Base-by-base conservation (phyloP, 2,329 filamentous ascomycete species). In the Fusarium equiseti region DNA sequence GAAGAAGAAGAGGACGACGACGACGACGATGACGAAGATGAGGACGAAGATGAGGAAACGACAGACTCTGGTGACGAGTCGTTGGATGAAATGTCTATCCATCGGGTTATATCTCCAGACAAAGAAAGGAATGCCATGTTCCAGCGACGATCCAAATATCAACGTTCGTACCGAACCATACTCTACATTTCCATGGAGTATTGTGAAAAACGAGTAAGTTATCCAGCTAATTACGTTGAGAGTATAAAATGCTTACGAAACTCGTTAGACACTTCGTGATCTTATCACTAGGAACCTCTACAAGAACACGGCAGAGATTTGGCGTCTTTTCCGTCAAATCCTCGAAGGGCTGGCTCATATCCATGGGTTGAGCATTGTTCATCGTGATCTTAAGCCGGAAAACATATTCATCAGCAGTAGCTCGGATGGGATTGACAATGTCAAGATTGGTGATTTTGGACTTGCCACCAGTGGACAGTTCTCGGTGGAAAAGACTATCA, bases 171-270 rank as follows among this genome's bases (percentile, higher is more conserved):
- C 65, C 88, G 88, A 55, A 95, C 92, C 1, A 91, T 95, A 9
- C 86, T 99, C 44, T 99, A 98, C 78, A 98, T 99, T 59, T 96
- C 97, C 66, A 99, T 99, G 96, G 96, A 99, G 78, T 97, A 98
- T 73, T 99, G 96, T 77, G 95, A 98, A 78, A 96, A 95, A 77
- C 89, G 92, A 72, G 90, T 91, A 82, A 79, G 87, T 81, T 6
- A 20, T 7, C 10, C 9, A 16, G 12, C 18, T 24, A 6, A 13
- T 5, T 35, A 22, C 13, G 13, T 20, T 15, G 24, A 11, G 2
- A 9, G 15, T 15, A 4, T 2, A 16, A 22, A 22, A 46, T 63
- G n/a, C 66, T 70, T 8, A 70, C 68, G 53, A 12, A 70, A 46
- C 22, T 10, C 16, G 4, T 11, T 24, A 82, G 87, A 98, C 96